A percentile compares a stretch with the other conserved stretches of the same genome.
These are phyloP conservation scores for Aspergillus heteromorphus DNA, from an alignment of 495 filamentous ascomycete genomes.

Conservation along the genomic window DNA sequence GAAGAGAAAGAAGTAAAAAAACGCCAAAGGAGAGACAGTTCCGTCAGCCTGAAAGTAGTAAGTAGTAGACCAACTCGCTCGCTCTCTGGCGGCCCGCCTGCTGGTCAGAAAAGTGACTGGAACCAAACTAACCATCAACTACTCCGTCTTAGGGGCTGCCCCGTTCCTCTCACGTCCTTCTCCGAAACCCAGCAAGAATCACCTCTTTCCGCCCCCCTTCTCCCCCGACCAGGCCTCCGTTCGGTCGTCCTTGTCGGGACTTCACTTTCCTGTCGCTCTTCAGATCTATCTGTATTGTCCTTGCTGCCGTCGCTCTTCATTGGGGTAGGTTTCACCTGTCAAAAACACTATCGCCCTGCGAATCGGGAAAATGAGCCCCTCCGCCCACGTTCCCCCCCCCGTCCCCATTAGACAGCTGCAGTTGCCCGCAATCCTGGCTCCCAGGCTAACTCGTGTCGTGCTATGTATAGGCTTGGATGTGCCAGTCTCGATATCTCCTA, in stretches of 20 bases:
- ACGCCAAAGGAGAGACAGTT: background rate
- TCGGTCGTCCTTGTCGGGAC: background rate
- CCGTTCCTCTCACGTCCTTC: conserved; percentile 1
- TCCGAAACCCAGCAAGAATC: background rate
- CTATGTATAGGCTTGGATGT: conserved; percentile 13
- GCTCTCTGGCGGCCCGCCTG: background rate
- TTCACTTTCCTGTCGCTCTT: background rate
- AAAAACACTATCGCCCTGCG: background rate
- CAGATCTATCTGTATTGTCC: background rate
- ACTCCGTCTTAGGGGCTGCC: conserved; percentile 13
- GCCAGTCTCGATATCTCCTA: conserved; percentile 2
- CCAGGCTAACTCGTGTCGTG: conserved; percentile 9
- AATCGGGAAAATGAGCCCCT: conserved; percentile 14
- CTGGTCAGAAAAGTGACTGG: background rate
- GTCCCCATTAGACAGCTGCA: conserved; percentile 7
- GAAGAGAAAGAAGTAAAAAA: background rate
- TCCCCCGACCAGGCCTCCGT: background rate
- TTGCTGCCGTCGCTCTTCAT: conserved; percentile 10
- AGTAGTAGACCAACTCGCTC: background rate
- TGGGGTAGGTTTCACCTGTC: conserved; percentile 12
- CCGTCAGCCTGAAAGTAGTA: background rate
- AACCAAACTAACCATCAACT: background rate
- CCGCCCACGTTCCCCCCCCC: conserved; percentile 12
- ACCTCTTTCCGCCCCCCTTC: background rate
- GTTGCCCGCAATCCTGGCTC: conserved; percentile 9